Base-by-base conservation (phyloP, 257 asterid genomes). In the Avicennia marina region DNA sequence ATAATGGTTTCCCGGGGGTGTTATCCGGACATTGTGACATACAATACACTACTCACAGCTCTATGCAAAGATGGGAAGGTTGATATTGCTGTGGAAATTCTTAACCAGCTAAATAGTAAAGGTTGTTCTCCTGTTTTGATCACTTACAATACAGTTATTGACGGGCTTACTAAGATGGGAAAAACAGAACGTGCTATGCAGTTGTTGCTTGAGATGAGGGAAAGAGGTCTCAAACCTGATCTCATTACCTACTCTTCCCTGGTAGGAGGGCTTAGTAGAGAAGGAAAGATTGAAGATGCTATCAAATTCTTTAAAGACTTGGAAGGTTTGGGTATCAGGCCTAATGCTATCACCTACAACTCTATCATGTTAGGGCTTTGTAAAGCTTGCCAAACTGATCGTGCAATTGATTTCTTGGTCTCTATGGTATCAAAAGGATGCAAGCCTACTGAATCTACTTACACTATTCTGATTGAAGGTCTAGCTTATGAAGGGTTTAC, bases 21-120 rank as follows among this genome's bases (percentile, higher is more conserved):
- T 56, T 79, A 86, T 62, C 97, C 97, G 6, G 94, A 89, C 65
- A 86, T 83, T 9, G 97, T 89, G 67, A 89, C 97, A 15, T 89
- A 89, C 38, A 89, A 86, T 42, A 86, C 95, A 2, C 32, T 89
- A 78, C 94, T 89, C 65, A 79, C 94, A 0, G 94, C 94, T 20
- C 72, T 89, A 20, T 86, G 97, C 76, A 89, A 78, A 78, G 94
- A 89, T 0, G 93, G 94, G 63, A 83, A 81, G 70, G 95, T 75
- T 62, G 94, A 81, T 65, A 49, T 75, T 60, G 95, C 97, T 6
- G 85, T 89, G 2, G 93, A 80, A 72, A 74, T 89, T 44, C 91
- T 89, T 31, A 69, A 83, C 64, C 94, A 84, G 70, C 81, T 89
- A 6, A 75, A 61, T 2, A 60, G 69, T 4, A 78, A 71, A 75